Percentiles rank a stretch among this genome's conserved stretches.
Conservation (phyloP, 129 eudicot genomes). For the Deinandra increscens region DNA sequence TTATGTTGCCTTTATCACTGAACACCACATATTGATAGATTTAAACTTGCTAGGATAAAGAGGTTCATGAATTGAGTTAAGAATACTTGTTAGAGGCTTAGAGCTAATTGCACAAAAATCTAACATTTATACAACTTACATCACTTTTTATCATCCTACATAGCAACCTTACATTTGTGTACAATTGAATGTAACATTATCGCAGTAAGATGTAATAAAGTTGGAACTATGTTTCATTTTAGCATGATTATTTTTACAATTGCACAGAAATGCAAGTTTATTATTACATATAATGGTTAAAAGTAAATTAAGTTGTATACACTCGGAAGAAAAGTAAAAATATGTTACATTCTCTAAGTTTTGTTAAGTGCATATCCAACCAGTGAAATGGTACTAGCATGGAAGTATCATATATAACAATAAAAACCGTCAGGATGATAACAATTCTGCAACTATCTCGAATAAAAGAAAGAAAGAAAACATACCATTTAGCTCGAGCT, state of each 20-base stretch:
- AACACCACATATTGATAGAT: no score
- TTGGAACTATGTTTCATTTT: no score
- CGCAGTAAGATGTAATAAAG: neutral
- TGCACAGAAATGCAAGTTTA: neutral
- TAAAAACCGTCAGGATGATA: neutral
- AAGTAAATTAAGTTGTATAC: no score
- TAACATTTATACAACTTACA: neutral
- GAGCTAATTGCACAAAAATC: neutral
- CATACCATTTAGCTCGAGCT: conserved; percentile 83
- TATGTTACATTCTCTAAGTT: no score
- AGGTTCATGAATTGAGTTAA: neutral
- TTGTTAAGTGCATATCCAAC: no score
- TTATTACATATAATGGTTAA: neutral
- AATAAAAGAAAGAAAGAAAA: neutral
- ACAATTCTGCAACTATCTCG: neutral
- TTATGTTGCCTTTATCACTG: no score
- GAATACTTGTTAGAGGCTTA: neutral
- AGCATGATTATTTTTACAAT: no score
- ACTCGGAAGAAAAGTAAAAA: no score
- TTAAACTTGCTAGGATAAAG: neutral
- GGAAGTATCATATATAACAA: neutral
- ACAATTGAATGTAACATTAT: no score
- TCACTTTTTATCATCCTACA: no score
- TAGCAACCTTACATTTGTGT: neutral
- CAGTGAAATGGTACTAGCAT: neutral